Evolutionary conservation across 805 yeast genomes (phyloP), one percentile per base, ranked within the genome.

Genomic region (Wickerhamiella australiensis): DNA sequence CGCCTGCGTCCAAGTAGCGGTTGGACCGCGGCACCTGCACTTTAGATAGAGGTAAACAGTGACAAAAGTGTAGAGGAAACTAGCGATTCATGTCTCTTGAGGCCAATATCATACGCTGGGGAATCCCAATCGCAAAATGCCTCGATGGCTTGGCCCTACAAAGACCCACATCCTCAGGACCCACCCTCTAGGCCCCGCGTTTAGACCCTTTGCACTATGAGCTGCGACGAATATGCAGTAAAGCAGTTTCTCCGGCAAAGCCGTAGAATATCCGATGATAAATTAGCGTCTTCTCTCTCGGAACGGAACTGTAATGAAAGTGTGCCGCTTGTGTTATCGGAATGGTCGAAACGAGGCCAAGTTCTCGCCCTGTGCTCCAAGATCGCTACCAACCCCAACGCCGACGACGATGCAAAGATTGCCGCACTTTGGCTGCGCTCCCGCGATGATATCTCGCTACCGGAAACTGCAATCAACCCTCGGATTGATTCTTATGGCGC

Each of bases 401-500:
- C 41, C 4, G 37, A 27, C 18, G 27, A 20, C n/a, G 27, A 22
- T 15, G 25, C 46, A 2, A 17, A 47, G 17, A 50, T 57, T 9
- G 37, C 54, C 7, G 50, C 50, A 40, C 53, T 58, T 8, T 53
- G 54, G 22, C 50, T 49, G 37, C 59, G 52, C 27, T 46, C 61
- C 13, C 49, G 60, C 5, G 61, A 56, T 37, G 18, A 51, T 7
- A 53, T 57, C 41, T 42, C 50, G 50, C 58, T 59, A 35, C 40
- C 54, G 15, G 18, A 40, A 1, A 57, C 60, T 12, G 41, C 48
- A 12, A 51, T 55, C 5, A 59, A 57, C 46, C 62, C 62, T 2
- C 52, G 61, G 3, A 47, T 59, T 15, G 62, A 59, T 37, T 53
- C 60, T 15, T 59, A 59, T 42, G 49, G 53, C 5, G 55, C 62